A percentile compares a stretch with the other conserved stretches of the same genome.
These are phyloP conservation scores for Parietaria judaica DNA, from an alignment of 306 rosid species.

Conservation along the genomic window DNA sequence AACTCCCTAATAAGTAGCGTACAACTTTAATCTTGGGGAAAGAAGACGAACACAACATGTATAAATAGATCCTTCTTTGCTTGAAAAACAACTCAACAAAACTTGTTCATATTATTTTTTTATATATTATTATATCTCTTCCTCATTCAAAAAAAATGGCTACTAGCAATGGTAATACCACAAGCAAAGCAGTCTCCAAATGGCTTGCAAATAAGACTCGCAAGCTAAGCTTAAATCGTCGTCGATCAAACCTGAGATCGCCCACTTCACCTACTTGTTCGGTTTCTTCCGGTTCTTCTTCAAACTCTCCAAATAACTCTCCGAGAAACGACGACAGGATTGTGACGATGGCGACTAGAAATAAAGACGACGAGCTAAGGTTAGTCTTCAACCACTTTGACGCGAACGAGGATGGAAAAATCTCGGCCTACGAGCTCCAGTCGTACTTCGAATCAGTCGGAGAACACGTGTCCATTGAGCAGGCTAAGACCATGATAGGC, in stretches of 20 bases:
- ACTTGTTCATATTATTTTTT: neutral
- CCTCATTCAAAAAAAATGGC: conserved; percentile 26
- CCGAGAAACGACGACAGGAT: neutral
- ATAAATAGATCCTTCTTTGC: too few relatives aligned
- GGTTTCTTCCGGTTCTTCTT: neutral
- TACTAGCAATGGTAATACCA: neutral
- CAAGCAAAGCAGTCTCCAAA: conserved; percentile 5
- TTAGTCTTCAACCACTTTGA: conserved; percentile 54
- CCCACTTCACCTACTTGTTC: conserved; percentile 3
- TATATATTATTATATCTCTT: neutral
- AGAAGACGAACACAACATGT: neutral
- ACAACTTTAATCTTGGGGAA: neutral
- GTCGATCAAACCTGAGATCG: conserved; percentile 18
- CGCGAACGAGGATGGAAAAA: conserved; percentile 50
- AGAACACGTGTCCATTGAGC: conserved; percentile 51
- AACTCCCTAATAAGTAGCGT: neutral
- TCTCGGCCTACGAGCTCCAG: conserved; percentile 50
- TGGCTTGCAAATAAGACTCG: conserved; percentile 54
- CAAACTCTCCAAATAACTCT: conserved; percentile 20
- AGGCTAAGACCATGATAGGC: conserved; percentile 43
- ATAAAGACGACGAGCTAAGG: conserved; percentile 29
- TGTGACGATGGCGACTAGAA: neutral
- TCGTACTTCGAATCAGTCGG: conserved; percentile 61
- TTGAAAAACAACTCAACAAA: too few relatives aligned
- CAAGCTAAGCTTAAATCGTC: conserved; percentile 25